phyloP scores from a whole-genome alignment of 768 basidiomycete genomes.

The Leccinum rimulosum region DNA sequence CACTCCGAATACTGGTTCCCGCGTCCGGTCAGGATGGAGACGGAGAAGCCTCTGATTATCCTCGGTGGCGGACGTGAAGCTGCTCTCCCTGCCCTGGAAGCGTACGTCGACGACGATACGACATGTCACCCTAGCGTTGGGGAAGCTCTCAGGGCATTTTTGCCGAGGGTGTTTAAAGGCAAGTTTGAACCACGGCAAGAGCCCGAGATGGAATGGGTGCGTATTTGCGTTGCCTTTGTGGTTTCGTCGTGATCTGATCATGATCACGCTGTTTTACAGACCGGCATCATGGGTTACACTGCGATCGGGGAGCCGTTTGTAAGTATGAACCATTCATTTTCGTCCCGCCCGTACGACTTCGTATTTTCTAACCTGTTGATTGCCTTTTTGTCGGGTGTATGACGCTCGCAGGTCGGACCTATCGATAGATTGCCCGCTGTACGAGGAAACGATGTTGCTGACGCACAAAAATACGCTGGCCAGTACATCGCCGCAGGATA shows the following conservation, averaged over 20 bases:
- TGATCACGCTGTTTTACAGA: conserved; percentile 39
- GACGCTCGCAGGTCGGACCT: conserved; percentile 53
- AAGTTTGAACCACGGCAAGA: conserved; percentile 46
- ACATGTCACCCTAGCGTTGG: conserved; percentile 47
- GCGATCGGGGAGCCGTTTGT: conserved; percentile 64
- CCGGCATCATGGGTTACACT: conserved; percentile 82
- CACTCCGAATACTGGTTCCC: conserved; percentile 83
- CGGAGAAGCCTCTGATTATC: conserved; percentile 57
- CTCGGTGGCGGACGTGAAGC: conserved; percentile 66
- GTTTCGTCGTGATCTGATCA: background rate
- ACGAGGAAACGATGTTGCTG: conserved; percentile 17
- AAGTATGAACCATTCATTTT: conserved; percentile 19
- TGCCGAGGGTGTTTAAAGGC: conserved; percentile 56
- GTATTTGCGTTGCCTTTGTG: conserved; percentile 18
- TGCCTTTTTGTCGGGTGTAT: background rate
- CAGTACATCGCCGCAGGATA: conserved; percentile 76
- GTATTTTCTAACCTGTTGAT: background rate
- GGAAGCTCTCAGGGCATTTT: conserved; percentile 50
- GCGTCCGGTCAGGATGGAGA: conserved; percentile 40
- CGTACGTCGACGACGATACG: conserved; percentile 58
- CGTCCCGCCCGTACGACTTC: background rate
- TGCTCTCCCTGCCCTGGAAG: conserved; percentile 43
- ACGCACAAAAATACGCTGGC: conserved; percentile 36
- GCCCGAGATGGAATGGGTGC: conserved; percentile 82
- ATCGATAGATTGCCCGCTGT: conserved; percentile 35